Conservation (phyloP, 2,329 filamentous ascomycete genomes). For the Exophiala sideris region DNA sequence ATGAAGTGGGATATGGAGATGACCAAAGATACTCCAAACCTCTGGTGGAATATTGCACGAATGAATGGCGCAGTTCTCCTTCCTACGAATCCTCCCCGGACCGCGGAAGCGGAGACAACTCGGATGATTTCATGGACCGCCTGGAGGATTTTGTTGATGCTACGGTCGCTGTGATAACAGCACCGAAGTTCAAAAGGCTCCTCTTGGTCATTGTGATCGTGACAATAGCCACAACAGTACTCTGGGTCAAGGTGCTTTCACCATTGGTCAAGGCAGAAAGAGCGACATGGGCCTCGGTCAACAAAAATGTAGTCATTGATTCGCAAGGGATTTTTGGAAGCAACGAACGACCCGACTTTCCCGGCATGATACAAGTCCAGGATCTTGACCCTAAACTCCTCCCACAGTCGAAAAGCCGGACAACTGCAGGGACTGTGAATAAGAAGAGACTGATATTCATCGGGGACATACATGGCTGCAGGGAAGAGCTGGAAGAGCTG, state of each 20-base stretch:
- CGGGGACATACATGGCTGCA: constrained; percentile 91
- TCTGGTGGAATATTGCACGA: constrained; percentile 39
- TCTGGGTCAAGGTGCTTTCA: constrained; percentile 19
- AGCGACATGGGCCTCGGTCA: constrained; percentile 32
- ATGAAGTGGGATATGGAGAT: too few species aligned
- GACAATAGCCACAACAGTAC: constrained; percentile 5
- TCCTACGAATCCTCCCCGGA: constrained; percentile 28
- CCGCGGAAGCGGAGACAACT: constrained; percentile 23
- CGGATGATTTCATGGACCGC: constrained; percentile 26
- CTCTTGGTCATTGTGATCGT: constrained; percentile 6
- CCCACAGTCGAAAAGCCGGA: constrained; percentile 33
- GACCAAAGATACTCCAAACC: constrained; percentile 26
- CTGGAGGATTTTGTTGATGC: constrained; percentile 25
- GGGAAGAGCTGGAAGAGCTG: constrained; percentile 59
- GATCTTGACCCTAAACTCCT: constrained; percentile 48
- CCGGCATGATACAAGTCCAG: constrained; percentile 49
- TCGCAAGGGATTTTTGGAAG: constrained; percentile 43
- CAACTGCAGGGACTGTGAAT: constrained; percentile 31
- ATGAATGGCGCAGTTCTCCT: constrained; percentile 36
- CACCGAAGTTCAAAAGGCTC: constrained; percentile 40
- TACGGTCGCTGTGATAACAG: constrained; percentile 34
- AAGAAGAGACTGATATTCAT: constrained; percentile 69
- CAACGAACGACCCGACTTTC: constrained; percentile 48
- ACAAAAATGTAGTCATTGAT: constrained; percentile 27
- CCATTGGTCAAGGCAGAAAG: constrained; percentile 19